Conservation (phyloP, 306 rosid species). For the Prunus kanzakura region DNA sequence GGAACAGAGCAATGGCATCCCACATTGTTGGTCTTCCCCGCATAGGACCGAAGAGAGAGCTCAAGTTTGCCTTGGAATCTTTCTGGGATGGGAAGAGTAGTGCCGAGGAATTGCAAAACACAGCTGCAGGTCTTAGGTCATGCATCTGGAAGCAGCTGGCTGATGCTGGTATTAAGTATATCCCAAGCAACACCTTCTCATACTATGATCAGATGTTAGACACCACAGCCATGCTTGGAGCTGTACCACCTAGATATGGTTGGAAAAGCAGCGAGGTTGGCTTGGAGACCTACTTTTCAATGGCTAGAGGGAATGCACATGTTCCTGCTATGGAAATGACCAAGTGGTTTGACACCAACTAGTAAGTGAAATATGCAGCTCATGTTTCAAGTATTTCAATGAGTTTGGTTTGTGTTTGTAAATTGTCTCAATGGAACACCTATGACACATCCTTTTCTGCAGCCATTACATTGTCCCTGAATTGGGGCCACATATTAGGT, state of each 20-base stretch:
- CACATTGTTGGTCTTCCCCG: slow-evolving; percentile 89
- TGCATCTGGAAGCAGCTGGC: slow-evolving; percentile 87
- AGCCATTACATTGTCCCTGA: slow-evolving; percentile 94
- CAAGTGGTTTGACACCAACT: slow-evolving; percentile 89
- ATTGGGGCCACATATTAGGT: slow-evolving; percentile 70
- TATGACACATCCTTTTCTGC: slow-evolving; percentile 11
- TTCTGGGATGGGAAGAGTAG: slow-evolving; percentile 83
- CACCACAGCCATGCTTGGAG: slow-evolving; percentile 83
- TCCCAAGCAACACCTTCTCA: slow-evolving; percentile 83
- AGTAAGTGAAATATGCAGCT: slow-evolving; percentile 37
- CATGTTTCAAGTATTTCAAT: neutral
- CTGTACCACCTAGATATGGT: slow-evolving; percentile 74
- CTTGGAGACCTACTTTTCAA: slow-evolving; percentile 74
- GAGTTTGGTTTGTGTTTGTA: slow-evolving; percentile 6
- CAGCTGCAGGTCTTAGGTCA: slow-evolving; percentile 57
- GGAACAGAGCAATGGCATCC: slow-evolving; percentile 66
- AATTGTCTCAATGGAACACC: neutral
- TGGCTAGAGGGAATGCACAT: slow-evolving; percentile 80
- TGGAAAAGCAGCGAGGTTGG: slow-evolving; percentile 73
- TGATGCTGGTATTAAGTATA: slow-evolving; percentile 57
- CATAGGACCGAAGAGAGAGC: slow-evolving; percentile 87
- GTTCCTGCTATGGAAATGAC: slow-evolving; percentile 91
- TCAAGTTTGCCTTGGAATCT: slow-evolving; percentile 76
- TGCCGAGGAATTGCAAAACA: slow-evolving; percentile 57
- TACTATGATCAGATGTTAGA: slow-evolving; percentile 87